Evolutionary conservation across 225 moss, liverwort and hornwort genomes (phyloP).

Genomic region (Pleurozium schreberi): DNA sequence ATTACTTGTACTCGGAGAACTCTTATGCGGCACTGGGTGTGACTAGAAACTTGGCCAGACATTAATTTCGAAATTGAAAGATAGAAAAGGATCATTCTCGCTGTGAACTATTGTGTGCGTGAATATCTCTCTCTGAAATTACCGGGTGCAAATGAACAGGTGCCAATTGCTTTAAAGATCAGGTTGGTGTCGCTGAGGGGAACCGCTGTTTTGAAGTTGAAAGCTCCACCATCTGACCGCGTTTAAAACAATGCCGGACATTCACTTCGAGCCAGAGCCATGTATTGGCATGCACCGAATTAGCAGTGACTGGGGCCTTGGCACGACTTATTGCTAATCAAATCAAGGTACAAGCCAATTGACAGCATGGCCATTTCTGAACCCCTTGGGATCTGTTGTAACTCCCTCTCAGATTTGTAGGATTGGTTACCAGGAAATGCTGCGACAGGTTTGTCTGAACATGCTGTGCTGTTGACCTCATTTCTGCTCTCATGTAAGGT

Average conservation of each 20-base stretch:
- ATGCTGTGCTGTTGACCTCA: not conserved
- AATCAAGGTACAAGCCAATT: slow-evolving; percentile 53
- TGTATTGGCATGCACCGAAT: slow-evolving; percentile 89
- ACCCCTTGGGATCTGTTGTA: not conserved
- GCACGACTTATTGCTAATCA: slow-evolving; percentile 74
- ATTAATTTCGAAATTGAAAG: not conserved
- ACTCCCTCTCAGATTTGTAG: not conserved
- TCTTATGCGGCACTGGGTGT: not conserved
- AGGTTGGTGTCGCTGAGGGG: slow-evolving; percentile 69
- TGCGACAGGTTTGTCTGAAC: not conserved
- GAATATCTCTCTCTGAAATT: not conserved
- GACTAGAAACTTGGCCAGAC: not conserved
- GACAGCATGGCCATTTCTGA: not conserved
- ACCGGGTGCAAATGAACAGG: slow-evolving; percentile 32
- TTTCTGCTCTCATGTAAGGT: not conserved
- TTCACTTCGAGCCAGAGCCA: slow-evolving; percentile 74
- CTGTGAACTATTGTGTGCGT: not conserved
- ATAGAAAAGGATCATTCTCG: not conserved
- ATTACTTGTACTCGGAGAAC: not conserved
- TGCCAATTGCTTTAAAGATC: slow-evolving; percentile 71
- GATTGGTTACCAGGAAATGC: not conserved
- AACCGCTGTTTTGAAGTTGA: slow-evolving; percentile 58
- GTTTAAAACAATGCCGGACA: slow-evolving; percentile 71
- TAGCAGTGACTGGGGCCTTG: slow-evolving; percentile 62
- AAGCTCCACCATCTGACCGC: slow-evolving; percentile 90